Percentiles rank a stretch among this genome's conserved stretches.
These are phyloP conservation scores for Oryza longistaminata DNA, from an alignment of 176 grass and related monocot species.

Conservation along the genomic window DNA sequence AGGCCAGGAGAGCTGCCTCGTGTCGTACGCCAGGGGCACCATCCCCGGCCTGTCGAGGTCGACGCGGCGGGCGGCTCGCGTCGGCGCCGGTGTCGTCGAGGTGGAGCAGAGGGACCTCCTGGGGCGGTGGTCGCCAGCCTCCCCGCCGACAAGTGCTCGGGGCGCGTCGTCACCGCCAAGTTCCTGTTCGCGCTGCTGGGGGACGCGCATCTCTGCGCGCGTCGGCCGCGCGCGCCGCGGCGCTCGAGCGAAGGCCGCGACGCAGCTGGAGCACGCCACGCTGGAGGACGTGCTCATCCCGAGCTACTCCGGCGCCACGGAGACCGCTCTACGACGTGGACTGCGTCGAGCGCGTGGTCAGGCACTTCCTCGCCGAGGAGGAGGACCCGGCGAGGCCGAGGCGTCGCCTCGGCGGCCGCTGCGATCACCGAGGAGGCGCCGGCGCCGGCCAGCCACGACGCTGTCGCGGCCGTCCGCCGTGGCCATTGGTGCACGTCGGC, in stretches of 20 bases:
- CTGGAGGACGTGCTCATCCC: constrained; percentile 87
- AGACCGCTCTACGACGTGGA: constrained; percentile 90
- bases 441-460: not conserved
- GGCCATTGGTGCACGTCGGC: constrained; percentile 63
- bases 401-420: not conserved
- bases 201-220: constrained; percentile 65
- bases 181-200: constrained; percentile 77
- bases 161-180: constrained; percentile 55
- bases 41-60: constrained; percentile 84
- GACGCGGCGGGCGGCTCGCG: constrained; percentile 53
- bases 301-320: constrained; percentile 65
- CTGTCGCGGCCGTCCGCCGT: constrained; percentile 30
- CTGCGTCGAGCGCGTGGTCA: constrained; percentile 70
- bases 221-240: constrained; percentile 37
- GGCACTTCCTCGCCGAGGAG: constrained; percentile 52
- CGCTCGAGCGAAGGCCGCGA: constrained; percentile 77
- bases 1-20: constrained; percentile 72
- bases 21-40: constrained; percentile 75
- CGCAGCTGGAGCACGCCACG: constrained; percentile 64
- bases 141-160: constrained; percentile 43
- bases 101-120: constrained; percentile 78
- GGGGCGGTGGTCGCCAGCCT: constrained; percentile 70
- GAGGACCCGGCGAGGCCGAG: constrained; percentile 5
- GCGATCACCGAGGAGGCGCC: constrained; percentile 26
- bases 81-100: constrained; percentile 66